A percentile compares a stretch with the other conserved stretches of the same genome.
Conservation (phyloP, 2,329 filamentous ascomycete species). For the Diaporthe sp. region DNA sequence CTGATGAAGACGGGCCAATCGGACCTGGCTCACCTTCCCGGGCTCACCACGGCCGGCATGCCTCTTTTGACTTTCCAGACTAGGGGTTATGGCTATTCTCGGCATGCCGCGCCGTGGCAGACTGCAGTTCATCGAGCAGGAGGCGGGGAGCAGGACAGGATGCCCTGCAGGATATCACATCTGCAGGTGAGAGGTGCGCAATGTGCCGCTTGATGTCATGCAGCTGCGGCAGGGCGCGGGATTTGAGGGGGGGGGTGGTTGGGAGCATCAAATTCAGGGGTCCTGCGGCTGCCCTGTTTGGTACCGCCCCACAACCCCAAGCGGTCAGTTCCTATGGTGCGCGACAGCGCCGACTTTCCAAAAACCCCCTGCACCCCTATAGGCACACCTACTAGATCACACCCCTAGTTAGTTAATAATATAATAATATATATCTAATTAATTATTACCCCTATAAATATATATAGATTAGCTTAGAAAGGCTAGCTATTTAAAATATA, state of each 20-base stretch:
- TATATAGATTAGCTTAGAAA: too few species aligned
- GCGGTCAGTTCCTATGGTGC: too few species aligned
- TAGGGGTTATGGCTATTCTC: conserved; percentile 28
- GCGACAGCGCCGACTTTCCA: too few species aligned
- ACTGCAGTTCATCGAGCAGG: conserved; percentile 5
- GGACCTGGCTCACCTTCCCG: not conserved
- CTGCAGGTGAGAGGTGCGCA: conserved; percentile 32
- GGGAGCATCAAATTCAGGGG: conserved; percentile 34
- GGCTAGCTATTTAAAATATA: too few species aligned
- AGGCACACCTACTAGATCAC: too few species aligned
- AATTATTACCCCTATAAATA: too few species aligned
- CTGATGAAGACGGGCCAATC: not conserved
- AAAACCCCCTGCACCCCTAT: too few species aligned
- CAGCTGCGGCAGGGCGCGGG: conserved; percentile 40
- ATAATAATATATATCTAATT: too few species aligned
- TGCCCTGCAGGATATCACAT: conserved; percentile 32
- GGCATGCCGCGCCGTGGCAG: conserved; percentile 26
- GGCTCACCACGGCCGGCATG: conserved; percentile 2
- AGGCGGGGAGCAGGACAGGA: conserved; percentile 1
- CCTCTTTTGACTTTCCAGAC: conserved; percentile 10
- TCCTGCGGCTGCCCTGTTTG: conserved; percentile 23
- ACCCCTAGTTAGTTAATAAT: too few species aligned
- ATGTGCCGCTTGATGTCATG: conserved; percentile 43
- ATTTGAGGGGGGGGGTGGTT: not conserved
- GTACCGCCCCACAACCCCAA: conserved; percentile 4